Evolutionary conservation across 2,329 filamentous ascomycete genomes (phyloP).

Genomic region (Fusarium chaquense): DNA sequence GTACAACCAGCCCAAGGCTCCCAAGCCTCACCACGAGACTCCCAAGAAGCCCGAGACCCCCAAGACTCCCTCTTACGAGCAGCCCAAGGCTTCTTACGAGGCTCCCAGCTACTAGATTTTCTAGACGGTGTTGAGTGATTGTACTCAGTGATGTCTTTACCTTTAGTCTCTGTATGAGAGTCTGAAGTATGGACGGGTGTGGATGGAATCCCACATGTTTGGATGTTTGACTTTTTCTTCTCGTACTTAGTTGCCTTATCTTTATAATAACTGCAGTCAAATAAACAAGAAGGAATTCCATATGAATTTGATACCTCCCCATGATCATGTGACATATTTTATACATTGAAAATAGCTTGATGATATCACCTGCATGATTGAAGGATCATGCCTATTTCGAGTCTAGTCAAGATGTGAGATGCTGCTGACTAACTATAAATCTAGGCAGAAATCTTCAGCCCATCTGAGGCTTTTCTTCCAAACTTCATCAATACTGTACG

Average conservation of each 20-base stretch:
- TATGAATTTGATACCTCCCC: background rate
- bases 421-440: background rate
- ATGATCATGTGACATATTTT: background rate
- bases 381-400: background rate
- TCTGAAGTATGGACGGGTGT: background rate
- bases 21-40: background rate
- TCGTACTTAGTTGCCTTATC: slow-evolving; percentile 11
- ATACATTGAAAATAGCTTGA: too few species aligned
- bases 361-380: background rate
- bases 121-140: background rate
- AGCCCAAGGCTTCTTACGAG: background rate
- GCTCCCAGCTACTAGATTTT: background rate
- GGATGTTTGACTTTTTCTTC: slow-evolving; percentile 12
- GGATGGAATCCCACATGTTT: slow-evolving; percentile 3
- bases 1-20: background rate
- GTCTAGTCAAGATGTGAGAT: background rate
- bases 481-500: background rate
- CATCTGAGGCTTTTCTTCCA: background rate
- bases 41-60: background rate
- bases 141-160: background rate
- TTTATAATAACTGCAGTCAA: slow-evolving; percentile 15
- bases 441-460: background rate
- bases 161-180: background rate
- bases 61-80: background rate
- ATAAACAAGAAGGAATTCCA: slow-evolving; percentile 10